phyloP scores from a whole-genome alignment of 2,329 filamentous ascomycete genomes.

The Microsporum canis region DNA sequence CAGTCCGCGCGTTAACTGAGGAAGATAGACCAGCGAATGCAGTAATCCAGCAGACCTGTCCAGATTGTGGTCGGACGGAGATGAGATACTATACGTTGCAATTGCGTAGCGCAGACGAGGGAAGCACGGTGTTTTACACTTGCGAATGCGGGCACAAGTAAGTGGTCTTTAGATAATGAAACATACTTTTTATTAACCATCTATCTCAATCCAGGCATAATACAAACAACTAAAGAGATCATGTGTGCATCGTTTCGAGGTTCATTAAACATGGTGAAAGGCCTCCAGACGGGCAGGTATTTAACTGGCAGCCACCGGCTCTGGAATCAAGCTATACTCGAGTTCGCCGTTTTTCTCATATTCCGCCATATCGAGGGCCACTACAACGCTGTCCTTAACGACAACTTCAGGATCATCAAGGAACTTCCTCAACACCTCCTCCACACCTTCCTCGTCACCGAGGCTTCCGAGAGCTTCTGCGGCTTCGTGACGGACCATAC shows the following conservation, averaged over 20 bases:
- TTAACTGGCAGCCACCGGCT: conserved; percentile 28
- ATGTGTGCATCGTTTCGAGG: background rate
- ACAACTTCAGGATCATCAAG: conserved; percentile 84
- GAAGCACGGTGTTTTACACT: conserved; percentile 72
- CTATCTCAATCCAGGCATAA: conserved; percentile 18
- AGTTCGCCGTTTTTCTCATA: conserved; percentile 80
- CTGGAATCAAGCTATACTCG: conserved; percentile 86
- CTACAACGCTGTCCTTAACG: conserved; percentile 86
- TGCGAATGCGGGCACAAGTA: conserved; percentile 73
- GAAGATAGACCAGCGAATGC: conserved; percentile 67
- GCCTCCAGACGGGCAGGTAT: background rate
- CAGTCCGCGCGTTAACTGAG: conserved; percentile 67
- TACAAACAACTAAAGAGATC: conserved; percentile 19
- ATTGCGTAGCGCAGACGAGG: conserved; percentile 79
- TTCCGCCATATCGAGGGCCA: conserved; percentile 95
- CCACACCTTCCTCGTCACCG: conserved; percentile 85
- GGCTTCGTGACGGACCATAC: conserved; percentile 96
- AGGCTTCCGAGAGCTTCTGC: conserved; percentile 91
- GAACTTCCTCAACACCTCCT: conserved; percentile 71
- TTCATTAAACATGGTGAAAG: background rate
- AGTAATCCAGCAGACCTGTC: conserved; percentile 57
- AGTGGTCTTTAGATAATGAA: conserved; percentile 21
- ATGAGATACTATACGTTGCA: conserved; percentile 80
- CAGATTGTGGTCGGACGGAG: conserved; percentile 68
- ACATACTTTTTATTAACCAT: conserved; percentile 10